Evolutionary conservation across 148 eudicot genomes (phyloP), one percentile per base, ranked within the genome.

Genomic region (Euryodendron excelsum): DNA sequence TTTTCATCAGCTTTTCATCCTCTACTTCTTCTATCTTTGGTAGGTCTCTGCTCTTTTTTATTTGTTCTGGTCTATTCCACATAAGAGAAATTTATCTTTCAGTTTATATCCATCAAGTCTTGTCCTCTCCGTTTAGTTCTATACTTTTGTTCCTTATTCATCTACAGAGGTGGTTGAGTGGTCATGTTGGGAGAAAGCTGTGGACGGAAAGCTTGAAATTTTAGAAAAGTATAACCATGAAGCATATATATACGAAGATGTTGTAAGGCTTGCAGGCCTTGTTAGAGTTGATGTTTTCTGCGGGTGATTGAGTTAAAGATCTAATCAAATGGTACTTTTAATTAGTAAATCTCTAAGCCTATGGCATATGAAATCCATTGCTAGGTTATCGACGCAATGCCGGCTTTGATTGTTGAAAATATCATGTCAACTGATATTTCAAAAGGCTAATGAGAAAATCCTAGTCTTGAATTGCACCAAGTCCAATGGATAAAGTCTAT

Each of bases 1-100:
- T 65, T 80, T 78, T 77, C 81, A 67, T 83, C 91, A 88, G 85
- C 85, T 82, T 79, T 69, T 82, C 73, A 77, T 85, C 80, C 60
- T 78, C 77, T 81, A 76, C 59, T 48, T 86, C 82, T 81, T 77
- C 75, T 74, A 75, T 36, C 76, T 86, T 82, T 65, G 85, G 87
- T 88, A 89, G 83, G 87, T 77, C 79, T 80, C 73, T 55, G 34
- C 52, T 31, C 60, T 47, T 74, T 72, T 37, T 74, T 36, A 27
- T 74, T 80, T 69, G 69, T 81, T 75, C 71, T 77, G 36, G 64
- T 80, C 76, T 77, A n/a, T 44, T 72, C 76, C 71, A 61, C 75
- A 78, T 83, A 59, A 37, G 76, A 65, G 59, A 67, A 79, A 65
- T 77, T 50, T 56, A 39, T 60, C 71, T 27, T 30, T 74, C 23